Conservation (phyloP, 2,329 filamentous ascomycete species). For the Fusarium sp. region DNA sequence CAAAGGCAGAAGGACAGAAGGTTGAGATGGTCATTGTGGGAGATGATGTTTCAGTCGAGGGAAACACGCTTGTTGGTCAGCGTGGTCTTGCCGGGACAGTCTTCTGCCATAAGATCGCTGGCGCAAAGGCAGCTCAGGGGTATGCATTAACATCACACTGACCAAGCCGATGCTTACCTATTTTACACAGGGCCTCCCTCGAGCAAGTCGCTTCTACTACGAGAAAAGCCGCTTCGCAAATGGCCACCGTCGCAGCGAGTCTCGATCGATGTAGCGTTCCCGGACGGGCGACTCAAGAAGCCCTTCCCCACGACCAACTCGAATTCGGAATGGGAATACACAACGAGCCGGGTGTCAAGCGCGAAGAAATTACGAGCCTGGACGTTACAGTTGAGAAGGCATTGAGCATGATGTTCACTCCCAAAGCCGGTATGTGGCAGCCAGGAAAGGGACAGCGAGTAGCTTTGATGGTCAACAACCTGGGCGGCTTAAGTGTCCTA, state of each 20-base stretch:
- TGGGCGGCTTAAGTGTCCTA: constrained; percentile 37
- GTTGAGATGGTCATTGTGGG: constrained; percentile 39
- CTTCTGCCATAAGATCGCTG: constrained; percentile 39
- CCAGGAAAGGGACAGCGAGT: constrained; percentile 23
- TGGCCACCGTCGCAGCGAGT: constrained; percentile 39
- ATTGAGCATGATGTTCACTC: constrained; percentile 34
- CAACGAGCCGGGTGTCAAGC: constrained; percentile 40
- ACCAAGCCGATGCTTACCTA: not conserved
- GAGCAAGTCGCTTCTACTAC: constrained; percentile 25
- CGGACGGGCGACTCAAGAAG: constrained; percentile 31
- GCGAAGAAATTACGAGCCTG: constrained; percentile 24
- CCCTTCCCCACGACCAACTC: constrained; percentile 29
- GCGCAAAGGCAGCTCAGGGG: constrained; percentile 37
- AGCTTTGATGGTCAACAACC: constrained; percentile 39
- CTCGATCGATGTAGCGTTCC: constrained; percentile 39
- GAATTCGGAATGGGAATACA: constrained; percentile 43
- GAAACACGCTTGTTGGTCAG: constrained; percentile 37
- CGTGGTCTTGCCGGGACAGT: constrained; percentile 38
- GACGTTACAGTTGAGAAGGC: constrained; percentile 30
- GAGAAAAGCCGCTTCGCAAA: constrained; percentile 34
- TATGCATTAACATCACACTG: not conserved
- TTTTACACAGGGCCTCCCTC: constrained; percentile 22
- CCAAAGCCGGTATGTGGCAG: constrained; percentile 39
- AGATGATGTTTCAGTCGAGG: constrained; percentile 39
- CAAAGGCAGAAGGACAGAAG: constrained; percentile 38